Conservation (phyloP, 2,329 filamentous ascomycete genomes). For the Mycosphaerella sp. region DNA sequence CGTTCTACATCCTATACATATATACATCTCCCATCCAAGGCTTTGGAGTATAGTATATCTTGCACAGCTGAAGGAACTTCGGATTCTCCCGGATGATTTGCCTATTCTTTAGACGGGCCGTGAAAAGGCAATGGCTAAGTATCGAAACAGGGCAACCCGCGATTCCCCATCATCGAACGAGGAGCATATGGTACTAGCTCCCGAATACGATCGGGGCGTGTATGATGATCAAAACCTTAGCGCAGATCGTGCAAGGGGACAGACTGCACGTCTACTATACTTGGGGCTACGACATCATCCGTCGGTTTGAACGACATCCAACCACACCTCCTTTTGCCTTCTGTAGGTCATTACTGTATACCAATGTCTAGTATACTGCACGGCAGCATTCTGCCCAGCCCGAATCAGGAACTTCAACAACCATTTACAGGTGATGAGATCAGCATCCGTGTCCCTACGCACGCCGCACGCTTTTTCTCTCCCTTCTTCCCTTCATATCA, state of each 20-base stretch:
- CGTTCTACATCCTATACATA: no score
- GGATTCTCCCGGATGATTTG: conserved; percentile 9
- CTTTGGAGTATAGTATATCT: no score
- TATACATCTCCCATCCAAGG: no score
- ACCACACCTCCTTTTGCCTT: background rate
- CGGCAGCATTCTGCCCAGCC: background rate
- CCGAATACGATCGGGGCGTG: background rate
- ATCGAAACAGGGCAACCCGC: conserved; percentile 17
- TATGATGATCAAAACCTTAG: background rate
- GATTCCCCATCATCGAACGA: conserved; percentile 20
- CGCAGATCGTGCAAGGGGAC: background rate
- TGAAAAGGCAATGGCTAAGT: conserved; percentile 11
- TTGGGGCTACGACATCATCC: background rate
- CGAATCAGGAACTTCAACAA: background rate
- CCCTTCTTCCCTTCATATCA: background rate
- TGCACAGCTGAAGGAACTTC: background rate
- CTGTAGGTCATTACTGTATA: background rate
- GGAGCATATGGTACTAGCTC: conserved; percentile 17
- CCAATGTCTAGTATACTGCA: background rate
- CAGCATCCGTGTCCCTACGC: background rate
- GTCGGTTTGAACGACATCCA: background rate
- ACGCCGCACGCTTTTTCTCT: background rate
- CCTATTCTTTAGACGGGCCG: background rate
- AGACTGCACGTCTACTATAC: background rate
- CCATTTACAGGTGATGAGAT: background rate